A percentile compares a stretch with the other conserved stretches of the same genome.
phyloP scores from a whole-genome alignment of 306 rosid species.

The Vachellia collinsii region DNA sequence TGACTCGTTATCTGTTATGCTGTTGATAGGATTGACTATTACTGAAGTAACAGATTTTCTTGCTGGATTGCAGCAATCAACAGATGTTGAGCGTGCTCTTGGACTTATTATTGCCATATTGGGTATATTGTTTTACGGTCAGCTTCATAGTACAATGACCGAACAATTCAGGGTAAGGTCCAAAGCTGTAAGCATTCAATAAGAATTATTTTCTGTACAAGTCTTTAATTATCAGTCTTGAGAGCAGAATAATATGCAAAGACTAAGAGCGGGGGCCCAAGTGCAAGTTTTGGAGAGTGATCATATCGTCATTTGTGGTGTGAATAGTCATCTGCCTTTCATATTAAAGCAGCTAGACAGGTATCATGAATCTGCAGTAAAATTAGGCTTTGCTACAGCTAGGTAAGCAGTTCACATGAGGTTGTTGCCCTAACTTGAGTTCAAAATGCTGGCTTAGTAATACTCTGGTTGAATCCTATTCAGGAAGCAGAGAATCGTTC shows the following conservation, averaged over 20 bases:
- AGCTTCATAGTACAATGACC: conserved; percentile 91
- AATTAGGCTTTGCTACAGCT: conserved; percentile 93
- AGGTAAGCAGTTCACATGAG: conserved; percentile 65
- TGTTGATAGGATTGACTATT: conserved; percentile 33
- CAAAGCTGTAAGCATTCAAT: conserved; percentile 23
- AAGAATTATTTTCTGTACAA: conserved; percentile 30
- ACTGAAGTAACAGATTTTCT: conserved; percentile 32
- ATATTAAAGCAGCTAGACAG: conserved; percentile 87
- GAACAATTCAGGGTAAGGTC: conserved; percentile 94
- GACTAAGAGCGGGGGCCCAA: conserved; percentile 95
- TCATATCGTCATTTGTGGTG: conserved; percentile 96
- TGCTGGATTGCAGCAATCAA: conserved; percentile 65
- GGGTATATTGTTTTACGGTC: conserved; percentile 95
- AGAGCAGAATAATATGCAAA: conserved; percentile 86
- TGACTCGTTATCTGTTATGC: not conserved
- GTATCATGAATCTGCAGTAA: conserved; percentile 87
- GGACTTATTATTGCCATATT: conserved; percentile 95
- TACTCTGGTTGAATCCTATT: conserved; percentile 35
- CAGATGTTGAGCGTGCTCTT: conserved; percentile 88
- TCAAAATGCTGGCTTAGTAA: conserved; percentile 44
- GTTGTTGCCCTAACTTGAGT: conserved; percentile 33
- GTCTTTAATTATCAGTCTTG: conserved; percentile 44
- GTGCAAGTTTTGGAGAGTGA: conserved; percentile 91
- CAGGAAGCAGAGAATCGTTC: conserved; percentile 96
- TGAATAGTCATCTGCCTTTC: conserved; percentile 83